A percentile compares a stretch with the other conserved stretches of the same genome.
Conservation (phyloP, 306 rosid genomes). For the Pueraria montana region DNA sequence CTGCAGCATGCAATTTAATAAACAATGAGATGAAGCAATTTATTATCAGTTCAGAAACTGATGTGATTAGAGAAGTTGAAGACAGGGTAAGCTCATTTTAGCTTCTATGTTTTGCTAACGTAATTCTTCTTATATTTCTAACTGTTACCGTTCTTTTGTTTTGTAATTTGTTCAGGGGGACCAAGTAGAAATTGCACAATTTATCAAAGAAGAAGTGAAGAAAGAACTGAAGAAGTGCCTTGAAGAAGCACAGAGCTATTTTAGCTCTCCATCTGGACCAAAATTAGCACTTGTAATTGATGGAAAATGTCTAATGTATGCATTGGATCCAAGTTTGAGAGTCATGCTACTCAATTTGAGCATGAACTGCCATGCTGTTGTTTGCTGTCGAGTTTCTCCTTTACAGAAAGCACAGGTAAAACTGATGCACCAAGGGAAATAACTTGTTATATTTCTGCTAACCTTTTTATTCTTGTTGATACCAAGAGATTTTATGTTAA, state of each 20-base stretch:
- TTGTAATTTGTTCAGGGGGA: constrained; percentile 72
- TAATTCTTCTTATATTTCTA: neutral
- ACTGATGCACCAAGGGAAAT: constrained; percentile 5
- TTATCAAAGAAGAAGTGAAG: constrained; percentile 83
- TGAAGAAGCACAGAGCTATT: constrained; percentile 77
- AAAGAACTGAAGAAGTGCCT: constrained; percentile 71
- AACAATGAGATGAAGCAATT: constrained; percentile 93
- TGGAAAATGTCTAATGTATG: constrained; percentile 96
- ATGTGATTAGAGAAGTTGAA: constrained; percentile 93
- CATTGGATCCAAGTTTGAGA: constrained; percentile 87
- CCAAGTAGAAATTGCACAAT: constrained; percentile 89
- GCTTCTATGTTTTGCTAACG: constrained; percentile 18
- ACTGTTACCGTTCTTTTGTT: neutral
- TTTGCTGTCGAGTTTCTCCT: constrained; percentile 99
- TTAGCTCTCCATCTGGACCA: constrained; percentile 66
- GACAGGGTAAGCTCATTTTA: constrained; percentile 67
- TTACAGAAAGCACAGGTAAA: constrained; percentile 97
- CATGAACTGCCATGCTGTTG: constrained; percentile 89
- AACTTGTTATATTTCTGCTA: neutral
- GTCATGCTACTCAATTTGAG: constrained; percentile 84
- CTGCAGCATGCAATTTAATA: constrained; percentile 87
- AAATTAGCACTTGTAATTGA: constrained; percentile 94
- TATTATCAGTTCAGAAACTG: constrained; percentile 92
- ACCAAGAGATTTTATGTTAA: neutral
- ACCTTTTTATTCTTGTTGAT: neutral